Base-by-base conservation (phyloP, 176 grass and related monocot genomes). In the Pontederia crassipes region DNA sequence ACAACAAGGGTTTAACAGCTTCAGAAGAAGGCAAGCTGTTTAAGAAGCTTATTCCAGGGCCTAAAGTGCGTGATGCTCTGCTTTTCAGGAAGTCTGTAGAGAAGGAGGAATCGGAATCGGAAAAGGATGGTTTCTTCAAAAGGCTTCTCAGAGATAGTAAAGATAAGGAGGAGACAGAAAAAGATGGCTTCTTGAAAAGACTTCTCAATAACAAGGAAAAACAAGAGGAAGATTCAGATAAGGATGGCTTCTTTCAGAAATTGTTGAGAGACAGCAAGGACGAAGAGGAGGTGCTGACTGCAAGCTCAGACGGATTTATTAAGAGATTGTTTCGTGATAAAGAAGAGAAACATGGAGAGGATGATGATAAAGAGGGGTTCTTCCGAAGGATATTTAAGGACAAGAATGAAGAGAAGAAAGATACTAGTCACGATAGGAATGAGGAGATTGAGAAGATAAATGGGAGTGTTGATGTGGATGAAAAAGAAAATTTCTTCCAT, bases 371-470 rank as follows among this genome's bases (percentile, higher is more conserved):
- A 70, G 86, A 95, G 46, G 83, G 86, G 2, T 89, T 95, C 78
- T 90, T 95, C 48, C 83, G 77, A 20, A 84, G 80, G 64, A 84
- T 98, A 50, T 98, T 98, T 65, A 98, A 88, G 64, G 93, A 97
- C 62, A 97, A 97, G 71, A 85, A 69, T 77, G 93, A 98, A 15
- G 93, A 85, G 55, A 90, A 71, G 79, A 80, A 77, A 69, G 79
- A 90, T 10, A 68, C 63, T 71, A 68, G 69, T 46, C 75, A 64
- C 61, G 65, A 59, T 56, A 78, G 75, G 59, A 59, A 81, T 56
- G 81, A 78, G 51, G 76, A 78, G 18, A 79, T 77, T 52, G 87
- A 83, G 54, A 88, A 48, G 70, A 63, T 64, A 8, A 89, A 68
- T 59, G 81, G 74, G 54, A 81, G 64, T 85, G 20, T 77, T 48